phyloP scores from a whole-genome alignment of 768 basidiomycete species.

The Termitomyces sp. region DNA sequence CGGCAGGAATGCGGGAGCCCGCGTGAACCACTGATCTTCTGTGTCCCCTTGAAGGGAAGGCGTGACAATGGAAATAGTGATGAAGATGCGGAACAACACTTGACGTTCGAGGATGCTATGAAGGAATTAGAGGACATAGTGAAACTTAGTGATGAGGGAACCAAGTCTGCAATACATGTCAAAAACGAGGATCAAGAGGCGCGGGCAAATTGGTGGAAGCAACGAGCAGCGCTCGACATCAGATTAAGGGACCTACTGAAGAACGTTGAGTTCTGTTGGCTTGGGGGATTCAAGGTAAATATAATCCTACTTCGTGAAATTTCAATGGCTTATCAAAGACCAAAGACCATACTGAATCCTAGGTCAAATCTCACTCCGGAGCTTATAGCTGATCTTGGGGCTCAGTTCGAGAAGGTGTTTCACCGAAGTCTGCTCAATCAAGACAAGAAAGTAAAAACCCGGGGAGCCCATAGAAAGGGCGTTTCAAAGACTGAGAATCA shows the following conservation, averaged over 20 bases:
- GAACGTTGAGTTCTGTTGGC: slow-evolving; percentile 94
- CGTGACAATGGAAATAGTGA: slow-evolving; percentile 66
- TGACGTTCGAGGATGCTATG: slow-evolving; percentile 72
- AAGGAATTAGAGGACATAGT: slow-evolving; percentile 78
- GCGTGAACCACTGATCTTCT: slow-evolving; percentile 70
- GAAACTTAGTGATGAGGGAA: slow-evolving; percentile 61
- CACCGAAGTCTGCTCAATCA: slow-evolving; percentile 53
- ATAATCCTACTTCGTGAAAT: not conserved
- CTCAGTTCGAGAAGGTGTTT: slow-evolving; percentile 72
- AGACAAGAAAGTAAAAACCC: slow-evolving; percentile 54
- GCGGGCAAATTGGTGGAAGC: slow-evolving; percentile 82
- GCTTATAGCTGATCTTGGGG: slow-evolving; percentile 51
- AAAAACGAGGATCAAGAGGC: slow-evolving; percentile 62
- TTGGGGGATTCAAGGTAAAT: slow-evolving; percentile 93
- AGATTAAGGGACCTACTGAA: slow-evolving; percentile 70
- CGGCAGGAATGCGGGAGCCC: slow-evolving; percentile 57
- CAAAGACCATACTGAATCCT: slow-evolving; percentile 59
- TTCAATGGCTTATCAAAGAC: not conserved
- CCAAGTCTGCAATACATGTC: slow-evolving; percentile 62
- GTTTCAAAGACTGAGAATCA: slow-evolving; percentile 27
- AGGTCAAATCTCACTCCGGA: slow-evolving; percentile 37
- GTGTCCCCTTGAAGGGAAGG: slow-evolving; percentile 81
- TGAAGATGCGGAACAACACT: slow-evolving; percentile 62
- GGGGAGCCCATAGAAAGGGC: slow-evolving; percentile 28
- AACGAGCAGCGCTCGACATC: slow-evolving; percentile 68